Conservation (phyloP, 768 basidiomycete genomes). For the Panaeolus cyanescens region DNA sequence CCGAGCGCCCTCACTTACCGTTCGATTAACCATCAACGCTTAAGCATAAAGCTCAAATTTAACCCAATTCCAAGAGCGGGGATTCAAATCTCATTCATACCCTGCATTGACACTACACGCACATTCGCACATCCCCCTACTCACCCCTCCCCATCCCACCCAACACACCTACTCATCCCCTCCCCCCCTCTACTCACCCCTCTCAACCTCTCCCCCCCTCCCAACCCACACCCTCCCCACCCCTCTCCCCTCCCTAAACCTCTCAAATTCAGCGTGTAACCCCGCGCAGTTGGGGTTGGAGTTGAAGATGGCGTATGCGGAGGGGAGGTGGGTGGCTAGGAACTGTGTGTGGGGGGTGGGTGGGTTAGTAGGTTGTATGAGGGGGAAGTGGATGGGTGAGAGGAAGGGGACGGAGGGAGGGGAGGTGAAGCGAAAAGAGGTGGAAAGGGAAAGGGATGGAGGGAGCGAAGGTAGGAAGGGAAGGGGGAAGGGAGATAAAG, state of each 20-base stretch:
- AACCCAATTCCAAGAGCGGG: too few relatives aligned
- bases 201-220: background rate
- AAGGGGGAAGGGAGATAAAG: background rate
- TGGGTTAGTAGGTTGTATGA: background rate
- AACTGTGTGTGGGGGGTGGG: conserved; percentile 29
- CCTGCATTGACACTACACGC: too few relatives aligned
- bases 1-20: too few relatives aligned
- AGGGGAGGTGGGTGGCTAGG: conserved; percentile 56
- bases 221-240: conserved; percentile 16
- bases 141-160: too few relatives aligned
- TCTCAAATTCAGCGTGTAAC: conserved; percentile 37
- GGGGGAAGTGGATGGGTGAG: background rate
- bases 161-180: too few relatives aligned
- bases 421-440: too few relatives aligned
- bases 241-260: conserved; percentile 29
- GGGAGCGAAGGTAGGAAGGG: background rate
- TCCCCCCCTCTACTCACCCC: background rate
- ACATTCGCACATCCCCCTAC: too few relatives aligned
- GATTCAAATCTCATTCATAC: too few relatives aligned
- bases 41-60: too few relatives aligned
- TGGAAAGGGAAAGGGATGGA: too few relatives aligned
- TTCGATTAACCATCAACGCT: too few relatives aligned
- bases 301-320: conserved; percentile 55
- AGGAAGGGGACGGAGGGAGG: background rate
- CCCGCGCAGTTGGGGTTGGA: conserved; percentile 57